A percentile compares a stretch with the other conserved stretches of the same genome.
These are phyloP conservation scores for Domatiomyces globalis DNA, from an alignment of 2,329 filamentous ascomycete genomes.

Conservation along the genomic window DNA sequence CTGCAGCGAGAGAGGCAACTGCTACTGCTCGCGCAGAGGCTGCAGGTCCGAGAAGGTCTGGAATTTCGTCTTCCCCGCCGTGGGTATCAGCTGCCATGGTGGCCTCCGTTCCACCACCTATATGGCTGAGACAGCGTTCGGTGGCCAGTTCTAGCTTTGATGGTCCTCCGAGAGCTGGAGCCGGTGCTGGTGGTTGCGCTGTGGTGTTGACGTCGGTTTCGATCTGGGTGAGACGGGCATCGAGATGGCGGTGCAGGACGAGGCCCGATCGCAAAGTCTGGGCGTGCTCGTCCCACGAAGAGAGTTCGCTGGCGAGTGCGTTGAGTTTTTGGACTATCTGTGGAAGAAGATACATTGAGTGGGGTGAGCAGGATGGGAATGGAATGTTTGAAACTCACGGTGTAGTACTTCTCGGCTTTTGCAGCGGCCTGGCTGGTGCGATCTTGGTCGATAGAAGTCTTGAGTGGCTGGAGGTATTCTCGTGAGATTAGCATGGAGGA, in stretches of 20 bases:
- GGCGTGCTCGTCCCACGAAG: neutral
- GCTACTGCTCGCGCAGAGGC: neutral
- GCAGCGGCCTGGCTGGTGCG: neutral
- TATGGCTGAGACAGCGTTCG: neutral
- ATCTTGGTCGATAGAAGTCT: neutral
- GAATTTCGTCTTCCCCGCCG: neutral
- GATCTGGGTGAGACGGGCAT: neutral
- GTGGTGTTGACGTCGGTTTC: neutral
- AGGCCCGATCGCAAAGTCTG: neutral
- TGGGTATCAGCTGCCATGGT: neutral
- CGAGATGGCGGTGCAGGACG: neutral
- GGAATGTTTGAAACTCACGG: neutral
- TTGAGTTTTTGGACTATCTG: neutral
- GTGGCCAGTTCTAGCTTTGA: neutral
- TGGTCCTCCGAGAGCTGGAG: neutral
- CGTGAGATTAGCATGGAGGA: slow-evolving; percentile 12
- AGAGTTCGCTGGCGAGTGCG: neutral
- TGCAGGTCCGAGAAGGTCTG: neutral
- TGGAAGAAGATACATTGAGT: neutral
- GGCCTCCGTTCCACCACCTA: neutral
- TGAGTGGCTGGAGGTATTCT: slow-evolving; percentile 3
- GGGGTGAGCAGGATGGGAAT: neutral
- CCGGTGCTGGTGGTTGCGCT: neutral
- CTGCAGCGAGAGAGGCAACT: neutral
- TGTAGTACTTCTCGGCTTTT: neutral